phyloP scores from a whole-genome alignment of 129 eudicot genomes.

The Mikania micrantha region DNA sequence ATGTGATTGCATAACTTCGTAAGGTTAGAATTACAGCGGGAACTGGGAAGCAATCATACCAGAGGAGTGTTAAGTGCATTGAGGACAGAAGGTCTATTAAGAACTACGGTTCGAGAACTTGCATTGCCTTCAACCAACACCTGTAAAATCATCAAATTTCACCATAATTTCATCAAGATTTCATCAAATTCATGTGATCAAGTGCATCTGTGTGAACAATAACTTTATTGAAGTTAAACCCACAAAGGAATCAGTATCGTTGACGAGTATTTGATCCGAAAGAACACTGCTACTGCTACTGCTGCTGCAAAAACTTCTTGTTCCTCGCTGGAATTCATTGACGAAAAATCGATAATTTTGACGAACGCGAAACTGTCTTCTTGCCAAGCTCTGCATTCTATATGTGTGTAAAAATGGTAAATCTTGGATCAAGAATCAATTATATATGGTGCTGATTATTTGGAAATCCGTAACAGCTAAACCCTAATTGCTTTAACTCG shows the following conservation, averaged over 20 bases:
- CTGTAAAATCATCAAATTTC: slow-evolving; percentile 13
- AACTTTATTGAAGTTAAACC: background rate
- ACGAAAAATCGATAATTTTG: slow-evolving; percentile 5
- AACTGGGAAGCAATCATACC: slow-evolving; percentile 17
- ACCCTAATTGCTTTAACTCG: background rate
- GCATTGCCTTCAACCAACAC: slow-evolving; percentile 54
- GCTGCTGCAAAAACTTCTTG: background rate
- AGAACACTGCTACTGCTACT: slow-evolving; percentile 4
- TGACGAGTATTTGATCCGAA: background rate
- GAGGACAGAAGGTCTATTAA: slow-evolving; percentile 54
- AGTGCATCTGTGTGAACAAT: background rate
- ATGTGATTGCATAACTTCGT: background rate
- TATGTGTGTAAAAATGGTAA: background rate
- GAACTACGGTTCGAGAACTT: slow-evolving; percentile 48
- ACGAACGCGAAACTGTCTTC: background rate
- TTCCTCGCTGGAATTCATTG: background rate
- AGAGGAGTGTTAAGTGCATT: slow-evolving; percentile 46
- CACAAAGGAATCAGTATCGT: slow-evolving; percentile 17
- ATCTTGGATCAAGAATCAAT: background rate
- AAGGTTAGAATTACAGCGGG: background rate
- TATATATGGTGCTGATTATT: background rate
- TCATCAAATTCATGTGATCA: background rate
- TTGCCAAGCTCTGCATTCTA: slow-evolving; percentile 14
- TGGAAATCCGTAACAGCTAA: background rate
- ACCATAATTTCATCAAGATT: background rate